These are phyloP conservation scores for Neurospora hispaniola DNA, from an alignment of 495 filamentous ascomycete genomes.

Conservation along the genomic window DNA sequence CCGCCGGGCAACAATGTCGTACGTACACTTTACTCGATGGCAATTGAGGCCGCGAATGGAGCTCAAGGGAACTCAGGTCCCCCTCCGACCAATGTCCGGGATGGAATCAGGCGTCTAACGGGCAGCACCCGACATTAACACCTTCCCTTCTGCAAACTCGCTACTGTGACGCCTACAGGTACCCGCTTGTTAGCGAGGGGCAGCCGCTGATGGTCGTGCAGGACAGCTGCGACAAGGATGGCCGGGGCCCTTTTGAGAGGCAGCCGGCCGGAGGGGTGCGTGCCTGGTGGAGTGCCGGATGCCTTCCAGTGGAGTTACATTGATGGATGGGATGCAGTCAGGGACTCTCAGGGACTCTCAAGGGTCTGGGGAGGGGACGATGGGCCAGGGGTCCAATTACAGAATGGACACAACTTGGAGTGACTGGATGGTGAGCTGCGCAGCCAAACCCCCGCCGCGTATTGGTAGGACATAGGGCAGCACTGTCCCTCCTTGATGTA, in stretches of 20 bases:
- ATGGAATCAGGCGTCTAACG: not conserved
- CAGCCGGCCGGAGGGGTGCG: not conserved
- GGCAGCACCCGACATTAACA: not conserved
- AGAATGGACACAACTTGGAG: not conserved
- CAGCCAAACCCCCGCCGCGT: not conserved
- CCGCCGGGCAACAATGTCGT: not conserved
- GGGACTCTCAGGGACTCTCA: not conserved
- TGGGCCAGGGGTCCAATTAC: not conserved
- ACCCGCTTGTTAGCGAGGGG: not conserved
- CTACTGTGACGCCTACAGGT: not conserved
- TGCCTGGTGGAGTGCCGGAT: not conserved
- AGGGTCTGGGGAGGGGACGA: not conserved
- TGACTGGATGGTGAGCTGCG: not conserved
- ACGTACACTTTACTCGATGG: not conserved
- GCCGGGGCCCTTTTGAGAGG: not conserved
- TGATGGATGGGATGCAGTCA: not conserved
- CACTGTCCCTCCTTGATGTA: not conserved
- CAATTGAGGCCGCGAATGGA: not conserved
- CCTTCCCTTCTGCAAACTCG: not conserved
- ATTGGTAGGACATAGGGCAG: not conserved
- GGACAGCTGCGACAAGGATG: not conserved
- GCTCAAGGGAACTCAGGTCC: not conserved
- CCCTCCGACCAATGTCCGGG: not conserved
- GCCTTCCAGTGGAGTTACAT: not conserved
- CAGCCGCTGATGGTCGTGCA: not conserved